A percentile compares a stretch with the other conserved stretches of the same genome.
Evolutionary conservation across 1,284 basidiomycete species (phyloP).

Genomic region (Tranzscheliella williamsii): DNA sequence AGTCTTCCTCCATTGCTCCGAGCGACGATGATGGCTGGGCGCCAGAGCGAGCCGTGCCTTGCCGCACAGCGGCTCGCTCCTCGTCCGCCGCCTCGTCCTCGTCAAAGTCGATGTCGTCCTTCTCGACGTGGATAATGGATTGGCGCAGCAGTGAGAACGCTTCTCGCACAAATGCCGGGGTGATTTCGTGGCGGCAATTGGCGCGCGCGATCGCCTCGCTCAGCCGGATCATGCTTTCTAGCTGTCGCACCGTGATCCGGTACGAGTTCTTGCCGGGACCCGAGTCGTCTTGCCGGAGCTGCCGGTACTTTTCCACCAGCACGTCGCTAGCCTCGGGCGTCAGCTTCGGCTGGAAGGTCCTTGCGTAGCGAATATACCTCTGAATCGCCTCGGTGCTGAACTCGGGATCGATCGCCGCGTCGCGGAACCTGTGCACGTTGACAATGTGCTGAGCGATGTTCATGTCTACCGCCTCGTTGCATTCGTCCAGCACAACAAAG

Average conservation of each 20-base stretch:
- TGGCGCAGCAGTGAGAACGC: slow-evolving; percentile 90
- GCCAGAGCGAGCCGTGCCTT: not conserved
- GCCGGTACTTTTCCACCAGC: slow-evolving; percentile 92
- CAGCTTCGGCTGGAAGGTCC: slow-evolving; percentile 84
- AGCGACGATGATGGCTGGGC: slow-evolving; percentile 30
- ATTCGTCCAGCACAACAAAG: slow-evolving; percentile 97
- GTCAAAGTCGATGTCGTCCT: slow-evolving; percentile 97
- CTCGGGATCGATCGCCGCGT: slow-evolving; percentile 91
- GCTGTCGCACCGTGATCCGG: slow-evolving; percentile 91
- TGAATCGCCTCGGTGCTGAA: slow-evolving; percentile 96
- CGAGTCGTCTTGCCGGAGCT: slow-evolving; percentile 87
- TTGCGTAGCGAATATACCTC: slow-evolving; percentile 91
- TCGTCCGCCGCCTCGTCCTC: slow-evolving; percentile 67
- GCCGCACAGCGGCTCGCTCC: slow-evolving; percentile 60
- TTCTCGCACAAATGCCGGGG: slow-evolving; percentile 87
- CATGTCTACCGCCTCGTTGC: slow-evolving; percentile 87
- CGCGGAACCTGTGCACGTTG: slow-evolving; percentile 92
- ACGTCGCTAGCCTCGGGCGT: slow-evolving; percentile 89
- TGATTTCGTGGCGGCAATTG: slow-evolving; percentile 80
- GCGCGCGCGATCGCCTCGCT: slow-evolving; percentile 96
- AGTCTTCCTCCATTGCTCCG: slow-evolving; percentile 48
- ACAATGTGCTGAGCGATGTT: slow-evolving; percentile 97
- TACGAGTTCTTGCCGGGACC: slow-evolving; percentile 82
- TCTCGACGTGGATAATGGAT: slow-evolving; percentile 98
- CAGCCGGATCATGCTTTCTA: slow-evolving; percentile 95